Conservation (phyloP, 352 stramenopile genomes). For the Phytophthora palmivora region DNA sequence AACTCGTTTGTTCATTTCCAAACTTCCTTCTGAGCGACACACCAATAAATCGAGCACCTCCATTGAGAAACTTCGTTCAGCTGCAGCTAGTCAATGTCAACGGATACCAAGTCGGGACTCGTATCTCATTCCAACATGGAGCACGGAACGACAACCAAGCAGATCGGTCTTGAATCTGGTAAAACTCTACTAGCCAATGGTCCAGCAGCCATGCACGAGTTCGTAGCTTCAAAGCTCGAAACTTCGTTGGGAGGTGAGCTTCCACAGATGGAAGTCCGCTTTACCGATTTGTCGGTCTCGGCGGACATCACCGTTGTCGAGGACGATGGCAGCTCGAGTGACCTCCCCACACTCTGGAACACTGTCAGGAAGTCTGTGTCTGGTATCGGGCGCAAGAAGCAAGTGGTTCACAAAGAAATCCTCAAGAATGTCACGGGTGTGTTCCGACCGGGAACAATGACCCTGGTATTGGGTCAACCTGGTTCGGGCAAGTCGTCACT, state of each 20-base stretch:
- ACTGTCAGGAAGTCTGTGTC: conserved; percentile 43
- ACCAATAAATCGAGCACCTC: conserved; percentile 1
- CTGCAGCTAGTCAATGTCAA: neutral
- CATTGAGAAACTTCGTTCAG: neutral
- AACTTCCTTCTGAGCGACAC: conserved; percentile 20
- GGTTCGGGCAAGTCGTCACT: conserved; percentile 37
- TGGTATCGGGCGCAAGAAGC: conserved; percentile 36
- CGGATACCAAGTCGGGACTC: neutral
- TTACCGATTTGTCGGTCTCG: conserved; percentile 55
- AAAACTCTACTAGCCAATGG: conserved; percentile 46
- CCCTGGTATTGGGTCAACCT: conserved; percentile 33
- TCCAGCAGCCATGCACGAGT: conserved; percentile 45
- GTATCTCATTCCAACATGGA: conserved; percentile 19
- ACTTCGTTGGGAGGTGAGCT: conserved; percentile 44
- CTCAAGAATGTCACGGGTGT: conserved; percentile 36
- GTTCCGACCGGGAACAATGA: conserved; percentile 52
- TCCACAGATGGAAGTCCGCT: conserved; percentile 69
- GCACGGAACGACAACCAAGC: conserved; percentile 18
- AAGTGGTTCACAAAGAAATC: conserved; percentile 34
- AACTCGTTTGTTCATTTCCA: conserved; percentile 12
- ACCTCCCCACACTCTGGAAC: conserved; percentile 61
- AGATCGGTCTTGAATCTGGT: conserved; percentile 30
- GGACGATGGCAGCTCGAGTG: conserved; percentile 23
- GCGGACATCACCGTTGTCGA: conserved; percentile 47
- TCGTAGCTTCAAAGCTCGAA: conserved; percentile 49